Conservation (phyloP, 2,329 filamentous ascomycete species). For the Ceratocystis colombiana region DNA sequence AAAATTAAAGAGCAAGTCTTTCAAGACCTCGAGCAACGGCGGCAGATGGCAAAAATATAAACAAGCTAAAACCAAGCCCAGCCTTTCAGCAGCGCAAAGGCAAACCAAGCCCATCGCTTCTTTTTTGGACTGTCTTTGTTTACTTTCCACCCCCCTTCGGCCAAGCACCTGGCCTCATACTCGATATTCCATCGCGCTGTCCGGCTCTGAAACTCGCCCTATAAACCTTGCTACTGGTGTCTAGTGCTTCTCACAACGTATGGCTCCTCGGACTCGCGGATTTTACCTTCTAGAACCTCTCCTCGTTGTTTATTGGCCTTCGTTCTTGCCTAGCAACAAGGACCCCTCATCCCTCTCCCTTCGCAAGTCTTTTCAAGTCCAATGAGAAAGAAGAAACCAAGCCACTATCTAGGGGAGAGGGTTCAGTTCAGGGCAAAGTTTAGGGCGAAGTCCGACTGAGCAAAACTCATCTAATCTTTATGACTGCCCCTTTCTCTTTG, state of each 20-base stretch:
- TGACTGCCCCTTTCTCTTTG: constrained; percentile 10
- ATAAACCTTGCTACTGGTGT: neutral
- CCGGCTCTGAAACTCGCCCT: constrained; percentile 5
- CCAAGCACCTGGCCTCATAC: neutral
- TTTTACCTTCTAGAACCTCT: too few relatives aligned
- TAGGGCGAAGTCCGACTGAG: neutral
- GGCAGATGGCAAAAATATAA: constrained; percentile 1
- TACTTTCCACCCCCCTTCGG: constrained; percentile 13
- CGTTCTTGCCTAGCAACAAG: constrained; percentile 6
- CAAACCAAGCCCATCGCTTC: neutral
- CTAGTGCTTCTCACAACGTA: neutral
- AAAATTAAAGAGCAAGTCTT: neutral
- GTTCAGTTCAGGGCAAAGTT: too few relatives aligned
- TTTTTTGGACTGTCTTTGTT: constrained; percentile 16
- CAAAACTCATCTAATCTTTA: constrained; percentile 12
- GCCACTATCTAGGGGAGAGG: neutral
- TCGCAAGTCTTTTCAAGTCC: neutral
- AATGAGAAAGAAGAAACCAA: neutral
- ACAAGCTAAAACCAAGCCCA: constrained; percentile 1
- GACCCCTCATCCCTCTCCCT: neutral
- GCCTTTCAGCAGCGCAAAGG: neutral
- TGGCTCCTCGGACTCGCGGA: too few relatives aligned
- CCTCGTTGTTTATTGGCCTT: too few relatives aligned
- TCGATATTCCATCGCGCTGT: neutral
- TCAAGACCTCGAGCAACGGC: neutral